Evolutionary conservation across 208 protist genomes (phyloP).

Genomic region (Entamoeba dispar): DNA sequence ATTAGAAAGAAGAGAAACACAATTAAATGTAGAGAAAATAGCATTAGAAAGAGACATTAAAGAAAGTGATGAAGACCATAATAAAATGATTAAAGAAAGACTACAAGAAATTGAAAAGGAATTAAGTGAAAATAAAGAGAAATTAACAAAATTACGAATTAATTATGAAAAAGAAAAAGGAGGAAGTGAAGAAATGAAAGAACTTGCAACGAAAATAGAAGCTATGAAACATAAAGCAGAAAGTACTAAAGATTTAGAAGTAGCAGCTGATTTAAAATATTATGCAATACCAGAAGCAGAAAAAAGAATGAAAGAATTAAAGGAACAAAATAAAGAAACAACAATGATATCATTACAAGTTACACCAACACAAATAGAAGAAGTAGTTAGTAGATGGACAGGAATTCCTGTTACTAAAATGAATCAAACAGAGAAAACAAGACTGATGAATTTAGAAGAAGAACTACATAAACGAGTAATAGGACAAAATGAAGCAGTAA

Average conservation of each 20-base stretch:
- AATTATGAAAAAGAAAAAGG: not conserved
- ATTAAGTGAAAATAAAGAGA: not conserved
- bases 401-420: too few relatives aligned
- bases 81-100: not conserved
- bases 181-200: not conserved
- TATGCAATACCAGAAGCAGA: too few relatives aligned
- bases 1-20: constrained; percentile 31
- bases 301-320: too few relatives aligned
- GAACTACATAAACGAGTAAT: not conserved
- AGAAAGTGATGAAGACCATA: not conserved
- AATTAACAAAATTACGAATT: not conserved
- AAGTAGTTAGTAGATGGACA: too few relatives aligned
- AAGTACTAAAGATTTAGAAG: not conserved
- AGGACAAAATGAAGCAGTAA: not conserved
- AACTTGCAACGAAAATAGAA: not conserved
- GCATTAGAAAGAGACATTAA: constrained; percentile 27
- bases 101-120: not conserved
- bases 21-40: constrained; percentile 60
- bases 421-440: not conserved
- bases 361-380: too few relatives aligned
- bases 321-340: too few relatives aligned
- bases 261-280: too few relatives aligned
- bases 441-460: not conserved
- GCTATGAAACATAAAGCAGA: too few relatives aligned
- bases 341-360: too few relatives aligned